Evolutionary conservation across 1,284 basidiomycete species (phyloP).

Genomic region (Gomphus sp.): DNA sequence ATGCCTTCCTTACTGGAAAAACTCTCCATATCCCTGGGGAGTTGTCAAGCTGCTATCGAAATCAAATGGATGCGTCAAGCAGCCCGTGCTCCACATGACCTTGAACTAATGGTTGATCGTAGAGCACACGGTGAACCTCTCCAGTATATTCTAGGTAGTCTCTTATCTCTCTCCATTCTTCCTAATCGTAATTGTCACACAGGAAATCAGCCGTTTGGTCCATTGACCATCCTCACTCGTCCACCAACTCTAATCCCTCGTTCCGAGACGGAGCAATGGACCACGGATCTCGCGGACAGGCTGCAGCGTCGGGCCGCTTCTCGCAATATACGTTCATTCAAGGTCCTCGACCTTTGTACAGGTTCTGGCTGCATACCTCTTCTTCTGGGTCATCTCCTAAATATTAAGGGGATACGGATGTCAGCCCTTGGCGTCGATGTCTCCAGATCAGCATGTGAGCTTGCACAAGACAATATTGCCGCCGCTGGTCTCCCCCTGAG

Average conservation of each 20-base stretch:
- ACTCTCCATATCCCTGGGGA: slow-evolving; percentile 32
- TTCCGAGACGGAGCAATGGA: slow-evolving; percentile 86
- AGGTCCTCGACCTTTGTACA: slow-evolving; percentile 80
- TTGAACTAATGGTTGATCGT: slow-evolving; percentile 43
- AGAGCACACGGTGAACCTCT: slow-evolving; percentile 67
- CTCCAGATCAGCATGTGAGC: slow-evolving; percentile 52
- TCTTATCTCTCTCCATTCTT: slow-evolving; percentile 7
- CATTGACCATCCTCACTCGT: slow-evolving; percentile 59
- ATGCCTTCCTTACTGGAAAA: slow-evolving; percentile 19
- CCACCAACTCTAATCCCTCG: slow-evolving; percentile 84
- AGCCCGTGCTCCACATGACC: slow-evolving; percentile 15
- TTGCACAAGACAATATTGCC: slow-evolving; percentile 64
- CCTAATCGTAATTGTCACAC: slow-evolving; percentile 6
- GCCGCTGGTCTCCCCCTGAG: slow-evolving; percentile 22
- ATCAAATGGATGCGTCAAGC: slow-evolving; percentile 54
- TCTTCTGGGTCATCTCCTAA: slow-evolving; percentile 58
- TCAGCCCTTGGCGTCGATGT: slow-evolving; percentile 67
- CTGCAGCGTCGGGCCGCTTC: slow-evolving; percentile 25
- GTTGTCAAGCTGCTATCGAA: slow-evolving; percentile 37
- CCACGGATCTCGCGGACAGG: slow-evolving; percentile 41
- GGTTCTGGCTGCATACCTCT: slow-evolving; percentile 86
- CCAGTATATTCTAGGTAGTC: slow-evolving; percentile 81
- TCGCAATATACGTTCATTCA: slow-evolving; percentile 28
- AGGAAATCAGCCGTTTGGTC: slow-evolving; percentile 87
- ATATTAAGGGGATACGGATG: slow-evolving; percentile 32